phyloP scores from a whole-genome alignment of 2,329 filamentous ascomycete species.

The Diaporthe nobilis region DNA sequence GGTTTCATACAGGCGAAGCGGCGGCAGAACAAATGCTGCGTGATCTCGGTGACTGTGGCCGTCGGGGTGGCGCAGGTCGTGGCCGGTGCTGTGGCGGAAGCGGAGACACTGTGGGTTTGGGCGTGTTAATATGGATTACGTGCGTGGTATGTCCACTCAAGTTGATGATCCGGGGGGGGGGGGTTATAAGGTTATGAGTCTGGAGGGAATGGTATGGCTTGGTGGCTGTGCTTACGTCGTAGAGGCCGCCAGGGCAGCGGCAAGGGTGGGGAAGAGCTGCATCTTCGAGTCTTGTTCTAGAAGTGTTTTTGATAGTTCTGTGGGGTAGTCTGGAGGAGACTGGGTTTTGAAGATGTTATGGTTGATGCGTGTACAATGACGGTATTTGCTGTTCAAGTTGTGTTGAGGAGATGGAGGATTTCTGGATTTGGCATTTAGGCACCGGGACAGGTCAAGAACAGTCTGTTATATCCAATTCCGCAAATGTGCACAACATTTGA shows the following conservation, averaged over 20 bases:
- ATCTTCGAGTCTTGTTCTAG: background rate
- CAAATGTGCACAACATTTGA: background rate
- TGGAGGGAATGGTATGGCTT: background rate
- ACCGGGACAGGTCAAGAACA: too few species aligned
- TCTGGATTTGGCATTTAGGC: background rate
- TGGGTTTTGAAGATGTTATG: background rate
- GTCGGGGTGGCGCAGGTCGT: conserved; percentile 27
- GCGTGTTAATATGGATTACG: background rate
- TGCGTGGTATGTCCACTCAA: background rate
- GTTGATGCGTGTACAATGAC: background rate
- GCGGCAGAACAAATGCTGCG: background rate
- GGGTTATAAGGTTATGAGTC: background rate
- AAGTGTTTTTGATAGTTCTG: fast-evolving
- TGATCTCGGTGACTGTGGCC: background rate
- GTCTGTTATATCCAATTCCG: background rate
- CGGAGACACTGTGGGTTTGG: background rate
- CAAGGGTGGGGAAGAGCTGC: background rate
- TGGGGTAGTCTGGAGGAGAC: background rate
- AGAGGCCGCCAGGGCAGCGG: background rate
- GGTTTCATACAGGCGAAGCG: background rate
- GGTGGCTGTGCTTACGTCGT: background rate
- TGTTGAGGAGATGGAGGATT: background rate
- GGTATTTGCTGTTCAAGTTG: background rate
- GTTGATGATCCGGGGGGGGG: background rate
- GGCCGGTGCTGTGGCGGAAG: background rate